These are phyloP conservation scores for Kondoa malvinella DNA, from an alignment of 768 basidiomycete species.

Conservation along the genomic window DNA sequence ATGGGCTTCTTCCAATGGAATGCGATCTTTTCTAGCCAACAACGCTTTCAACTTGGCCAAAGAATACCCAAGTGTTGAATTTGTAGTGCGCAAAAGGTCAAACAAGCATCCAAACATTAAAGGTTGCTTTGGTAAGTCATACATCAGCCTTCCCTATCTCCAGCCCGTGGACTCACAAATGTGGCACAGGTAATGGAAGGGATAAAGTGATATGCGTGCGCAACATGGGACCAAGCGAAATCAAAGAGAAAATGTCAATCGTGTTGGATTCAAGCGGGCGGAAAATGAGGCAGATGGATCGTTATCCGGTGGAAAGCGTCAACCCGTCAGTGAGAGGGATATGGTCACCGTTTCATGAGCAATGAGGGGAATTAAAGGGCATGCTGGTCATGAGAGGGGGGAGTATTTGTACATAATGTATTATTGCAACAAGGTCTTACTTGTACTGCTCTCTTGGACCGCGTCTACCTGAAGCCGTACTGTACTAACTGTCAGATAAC, in stretches of 20 bases:
- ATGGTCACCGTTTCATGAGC: slow-evolving; percentile 67
- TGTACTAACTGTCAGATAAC: too few species aligned
- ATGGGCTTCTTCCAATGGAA: slow-evolving; percentile 56
- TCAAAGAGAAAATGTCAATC: slow-evolving; percentile 62
- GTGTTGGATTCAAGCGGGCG: slow-evolving; percentile 73
- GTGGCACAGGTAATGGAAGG: slow-evolving; percentile 53
- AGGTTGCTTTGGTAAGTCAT: slow-evolving; percentile 57
- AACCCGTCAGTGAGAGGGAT: slow-evolving; percentile 70
- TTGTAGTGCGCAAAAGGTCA: slow-evolving; percentile 60
- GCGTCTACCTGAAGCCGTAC: too few species aligned
- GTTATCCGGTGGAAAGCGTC: slow-evolving; percentile 53
- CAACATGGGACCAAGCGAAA: slow-evolving; percentile 51
- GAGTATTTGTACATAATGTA: neutral
- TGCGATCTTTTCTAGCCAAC: slow-evolving; percentile 50
- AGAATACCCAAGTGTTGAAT: slow-evolving; percentile 63
- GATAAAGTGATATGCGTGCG: slow-evolving; percentile 77
- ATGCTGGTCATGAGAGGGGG: neutral
- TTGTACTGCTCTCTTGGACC: neutral
- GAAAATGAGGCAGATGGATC: slow-evolving; percentile 64
- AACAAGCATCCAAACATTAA: slow-evolving; percentile 62
- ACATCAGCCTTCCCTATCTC: neutral
- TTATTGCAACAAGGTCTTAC: slow-evolving; percentile 18
- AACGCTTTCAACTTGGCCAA: slow-evolving; percentile 50
- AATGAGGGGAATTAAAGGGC: neutral
- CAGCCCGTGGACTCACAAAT: too few species aligned